Percentiles rank a stretch among this genome's conserved stretches.
Conservation (phyloP, 192 early-diverging fungal species). For the Thamnidium elegans region DNA sequence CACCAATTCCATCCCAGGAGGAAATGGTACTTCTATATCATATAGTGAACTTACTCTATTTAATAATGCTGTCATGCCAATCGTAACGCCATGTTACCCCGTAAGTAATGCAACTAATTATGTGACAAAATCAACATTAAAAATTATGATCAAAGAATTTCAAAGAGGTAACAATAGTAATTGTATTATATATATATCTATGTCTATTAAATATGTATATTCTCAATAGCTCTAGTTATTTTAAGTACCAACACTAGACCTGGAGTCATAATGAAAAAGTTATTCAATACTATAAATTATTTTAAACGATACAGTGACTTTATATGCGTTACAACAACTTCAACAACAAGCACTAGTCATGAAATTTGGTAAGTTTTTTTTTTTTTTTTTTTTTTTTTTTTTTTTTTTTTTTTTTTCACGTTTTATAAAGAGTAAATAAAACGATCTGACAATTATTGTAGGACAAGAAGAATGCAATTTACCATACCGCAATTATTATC, state of each 20-base stretch:
- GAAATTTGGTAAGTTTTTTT: slow-evolving; percentile 18
- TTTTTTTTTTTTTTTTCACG: not conserved
- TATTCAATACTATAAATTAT: slow-evolving; percentile 20
- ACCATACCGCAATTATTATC: slow-evolving; percentile 18
- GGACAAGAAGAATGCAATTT: slow-evolving; percentile 23
- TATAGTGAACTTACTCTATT: slow-evolving; percentile 19
- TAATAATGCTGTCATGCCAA: slow-evolving; percentile 21
- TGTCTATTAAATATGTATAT: not conserved
- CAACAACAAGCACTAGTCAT: slow-evolving; percentile 17
- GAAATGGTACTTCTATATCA: not conserved
- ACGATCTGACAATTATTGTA: not conserved
- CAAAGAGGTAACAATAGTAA: slow-evolving; percentile 11
- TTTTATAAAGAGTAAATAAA: too few species aligned
- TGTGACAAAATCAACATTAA: slow-evolving; percentile 23
- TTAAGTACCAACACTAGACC: not conserved
- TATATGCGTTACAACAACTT: slow-evolving; percentile 13
- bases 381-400: not conserved
- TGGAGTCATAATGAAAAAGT: slow-evolving; percentile 8
- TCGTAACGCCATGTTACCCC: slow-evolving; percentile 34
- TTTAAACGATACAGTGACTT: slow-evolving; percentile 20
- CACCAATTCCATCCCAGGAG: slow-evolving; percentile 9
- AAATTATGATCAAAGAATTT: slow-evolving; percentile 20
- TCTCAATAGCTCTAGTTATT: not conserved
- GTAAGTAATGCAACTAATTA: slow-evolving; percentile 20
- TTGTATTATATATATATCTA: too few species aligned